A percentile compares a stretch with the other conserved stretches of the same genome.
phyloP scores from a whole-genome alignment of 2,329 filamentous ascomycete species.

The Xylaria sp. region DNA sequence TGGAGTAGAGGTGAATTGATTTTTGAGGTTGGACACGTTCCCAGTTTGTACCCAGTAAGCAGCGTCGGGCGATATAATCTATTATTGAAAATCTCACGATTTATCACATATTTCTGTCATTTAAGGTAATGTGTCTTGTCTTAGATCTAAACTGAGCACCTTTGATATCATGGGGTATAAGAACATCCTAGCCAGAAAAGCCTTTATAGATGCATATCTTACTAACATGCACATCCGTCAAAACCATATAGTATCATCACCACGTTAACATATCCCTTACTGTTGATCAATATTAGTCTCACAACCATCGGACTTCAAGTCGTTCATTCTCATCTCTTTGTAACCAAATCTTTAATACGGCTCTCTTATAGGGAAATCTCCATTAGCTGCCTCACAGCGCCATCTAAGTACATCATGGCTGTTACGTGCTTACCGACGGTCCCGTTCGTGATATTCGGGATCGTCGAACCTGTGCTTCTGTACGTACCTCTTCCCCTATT shows the following conservation, averaged over 20 bases:
- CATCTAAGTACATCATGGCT: conserved; percentile 36
- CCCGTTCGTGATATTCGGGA: conserved; percentile 46
- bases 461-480: conserved; percentile 47
- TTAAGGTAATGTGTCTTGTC: no score
- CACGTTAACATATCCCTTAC: neutral
- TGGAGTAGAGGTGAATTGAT: no score
- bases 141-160: no score
- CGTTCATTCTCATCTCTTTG: neutral
- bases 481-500: conserved; percentile 32
- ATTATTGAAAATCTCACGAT: no score
- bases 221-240: neutral
- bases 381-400: neutral
- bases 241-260: conserved; percentile 16
- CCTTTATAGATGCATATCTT: neutral
- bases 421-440: conserved; percentile 40
- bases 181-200: neutral
- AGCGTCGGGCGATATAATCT: no score
- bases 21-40: no score
- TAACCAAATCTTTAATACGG: neutral
- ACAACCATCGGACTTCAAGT: neutral
- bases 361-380: neutral
- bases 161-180: neutral
- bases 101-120: no score
- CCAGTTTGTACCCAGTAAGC: no score
- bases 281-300: neutral